phyloP scores from a whole-genome alignment of 2,329 filamentous ascomycete species.

The Beauveria asiatica region DNA sequence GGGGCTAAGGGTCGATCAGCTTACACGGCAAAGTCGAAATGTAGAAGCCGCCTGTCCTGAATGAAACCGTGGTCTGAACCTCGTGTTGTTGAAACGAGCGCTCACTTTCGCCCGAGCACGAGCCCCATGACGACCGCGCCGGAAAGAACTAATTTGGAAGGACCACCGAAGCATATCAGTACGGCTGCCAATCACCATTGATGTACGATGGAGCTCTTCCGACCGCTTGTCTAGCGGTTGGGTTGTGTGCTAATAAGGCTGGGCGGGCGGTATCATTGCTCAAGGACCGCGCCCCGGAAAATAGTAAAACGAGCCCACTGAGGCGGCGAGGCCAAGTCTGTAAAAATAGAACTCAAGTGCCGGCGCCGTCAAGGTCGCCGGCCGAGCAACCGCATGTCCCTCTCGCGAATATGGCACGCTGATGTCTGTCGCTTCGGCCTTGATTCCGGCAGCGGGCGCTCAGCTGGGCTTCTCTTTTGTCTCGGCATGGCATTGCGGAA shows the following conservation, averaged over 20 bases:
- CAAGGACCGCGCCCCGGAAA: not conserved
- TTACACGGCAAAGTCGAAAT: not conserved
- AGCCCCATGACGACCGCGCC: not conserved
- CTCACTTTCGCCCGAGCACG: not conserved
- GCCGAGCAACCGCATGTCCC: not conserved
- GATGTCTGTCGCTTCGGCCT: not conserved
- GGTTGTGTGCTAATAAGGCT: no score
- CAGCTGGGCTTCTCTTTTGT: not conserved
- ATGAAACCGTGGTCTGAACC: constrained; percentile 1
- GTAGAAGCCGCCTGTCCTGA: not conserved
- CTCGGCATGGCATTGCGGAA: not conserved
- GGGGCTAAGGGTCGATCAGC: not conserved
- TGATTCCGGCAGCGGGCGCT: not conserved
- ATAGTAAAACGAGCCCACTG: not conserved
- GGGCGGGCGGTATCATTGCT: not conserved
- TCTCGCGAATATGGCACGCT: not conserved
- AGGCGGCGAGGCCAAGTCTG: not conserved
- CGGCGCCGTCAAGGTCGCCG: not conserved
- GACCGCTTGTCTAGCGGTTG: not conserved
- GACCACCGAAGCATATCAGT: not conserved
- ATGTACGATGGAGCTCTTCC: not conserved
- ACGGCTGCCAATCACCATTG: not conserved
- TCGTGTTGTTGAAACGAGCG: constrained; percentile 1
- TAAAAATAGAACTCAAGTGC: not conserved
- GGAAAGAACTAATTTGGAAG: not conserved